Conservation (phyloP, 176 grass and related monocot species). For the Juncus inflexus region DNA sequence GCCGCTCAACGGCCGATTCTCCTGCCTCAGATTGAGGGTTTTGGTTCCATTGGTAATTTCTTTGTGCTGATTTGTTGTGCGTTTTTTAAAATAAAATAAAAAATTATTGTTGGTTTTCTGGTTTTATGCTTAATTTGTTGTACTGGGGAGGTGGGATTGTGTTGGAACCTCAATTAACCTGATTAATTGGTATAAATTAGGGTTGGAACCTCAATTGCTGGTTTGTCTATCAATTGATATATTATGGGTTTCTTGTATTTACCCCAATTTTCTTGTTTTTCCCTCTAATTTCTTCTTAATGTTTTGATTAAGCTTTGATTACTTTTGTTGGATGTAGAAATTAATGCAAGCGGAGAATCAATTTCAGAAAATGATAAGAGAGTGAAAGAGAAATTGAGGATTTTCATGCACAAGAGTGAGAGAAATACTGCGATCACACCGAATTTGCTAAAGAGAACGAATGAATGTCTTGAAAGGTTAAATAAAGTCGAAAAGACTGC, state of each 20-base stretch:
- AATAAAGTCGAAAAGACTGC: slow-evolving; percentile 25
- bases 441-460: slow-evolving; percentile 19
- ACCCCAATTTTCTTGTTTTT: too few relatives aligned
- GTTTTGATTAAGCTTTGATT: too few relatives aligned
- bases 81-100: not conserved
- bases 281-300: too few relatives aligned
- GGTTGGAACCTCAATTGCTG: too few relatives aligned
- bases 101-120: too few relatives aligned
- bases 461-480: slow-evolving; percentile 7
- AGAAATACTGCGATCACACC: slow-evolving; percentile 30
- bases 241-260: too few relatives aligned
- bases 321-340: too few relatives aligned
- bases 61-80: slow-evolving; percentile 30
- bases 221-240: too few relatives aligned
- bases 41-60: not conserved
- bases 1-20: slow-evolving; percentile 29
- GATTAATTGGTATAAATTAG: too few relatives aligned
- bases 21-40: slow-evolving; percentile 22
- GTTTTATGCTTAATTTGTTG: too few relatives aligned
- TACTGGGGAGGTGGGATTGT: too few relatives aligned
- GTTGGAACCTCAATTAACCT: too few relatives aligned
- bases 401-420: slow-evolving; percentile 21
- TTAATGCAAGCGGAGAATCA: not conserved
- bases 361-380: not conserved
- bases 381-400: slow-evolving; percentile 25